phyloP scores from a whole-genome alignment of 305 asterid species.

The Euphrasia arctica region DNA sequence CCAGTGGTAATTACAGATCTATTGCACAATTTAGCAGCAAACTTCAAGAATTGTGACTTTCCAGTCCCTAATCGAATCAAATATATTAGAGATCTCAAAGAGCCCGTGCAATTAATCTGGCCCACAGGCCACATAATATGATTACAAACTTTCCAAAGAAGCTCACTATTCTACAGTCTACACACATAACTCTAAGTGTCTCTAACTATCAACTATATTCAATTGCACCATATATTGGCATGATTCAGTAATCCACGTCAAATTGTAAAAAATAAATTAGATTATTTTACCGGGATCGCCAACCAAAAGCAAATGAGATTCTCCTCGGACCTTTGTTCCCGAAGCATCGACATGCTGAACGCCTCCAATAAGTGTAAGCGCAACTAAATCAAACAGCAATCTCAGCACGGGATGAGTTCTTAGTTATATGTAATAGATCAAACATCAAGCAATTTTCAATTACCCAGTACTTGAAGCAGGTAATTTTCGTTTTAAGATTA shows the following conservation, averaged over 20 bases:
- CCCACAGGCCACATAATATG: too few species aligned
- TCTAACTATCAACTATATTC: too few species aligned
- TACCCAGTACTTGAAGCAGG: conserved; percentile 12
- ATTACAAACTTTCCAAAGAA: too few species aligned
- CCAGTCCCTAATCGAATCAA: conserved; percentile 75
- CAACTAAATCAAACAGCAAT: conserved; percentile 52
- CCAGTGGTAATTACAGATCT: conserved; percentile 97
- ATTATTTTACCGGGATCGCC: conserved; percentile 92
- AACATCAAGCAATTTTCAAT: background rate
- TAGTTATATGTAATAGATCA: conserved; percentile 8
- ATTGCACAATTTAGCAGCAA: conserved; percentile 91
- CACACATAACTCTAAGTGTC: too few species aligned
- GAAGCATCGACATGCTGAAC: conserved; percentile 95
- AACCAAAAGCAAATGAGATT: conserved; percentile 95
- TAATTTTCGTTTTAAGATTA: conserved; percentile 7
- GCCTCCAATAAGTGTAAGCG: conserved; percentile 89
- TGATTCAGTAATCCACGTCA: conserved; percentile 15
- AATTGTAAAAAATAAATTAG: background rate
- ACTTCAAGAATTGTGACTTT: conserved; percentile 94
- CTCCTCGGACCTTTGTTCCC: conserved; percentile 95
- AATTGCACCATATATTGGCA: conserved; percentile 2
- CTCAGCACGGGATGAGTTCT: conserved; percentile 22
- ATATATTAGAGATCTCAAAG: conserved; percentile 15
- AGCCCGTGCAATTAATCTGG: too few species aligned
- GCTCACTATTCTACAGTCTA: too few species aligned